A percentile compares a stretch with the other conserved stretches of the same genome.
Conservation (phyloP, 805 yeast genomes). For the Ogataea thermomethanolica region DNA sequence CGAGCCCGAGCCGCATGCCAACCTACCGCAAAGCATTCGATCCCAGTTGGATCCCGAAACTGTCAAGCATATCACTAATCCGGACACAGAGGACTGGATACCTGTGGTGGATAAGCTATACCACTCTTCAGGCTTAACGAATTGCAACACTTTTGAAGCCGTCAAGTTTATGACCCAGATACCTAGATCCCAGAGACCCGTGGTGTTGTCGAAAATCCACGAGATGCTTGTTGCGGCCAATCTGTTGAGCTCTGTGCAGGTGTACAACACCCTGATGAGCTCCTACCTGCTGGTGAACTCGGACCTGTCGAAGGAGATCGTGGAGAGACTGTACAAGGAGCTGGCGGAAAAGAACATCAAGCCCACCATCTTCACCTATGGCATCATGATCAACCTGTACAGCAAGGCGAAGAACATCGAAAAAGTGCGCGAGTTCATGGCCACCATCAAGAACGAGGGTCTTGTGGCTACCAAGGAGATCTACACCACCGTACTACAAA, state of each 20-base stretch:
- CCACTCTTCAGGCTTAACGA: conserved; percentile 36
- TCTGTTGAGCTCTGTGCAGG: conserved; percentile 30
- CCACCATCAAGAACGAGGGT: conserved; percentile 37
- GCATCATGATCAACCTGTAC: conserved; percentile 43
- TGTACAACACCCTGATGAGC: conserved; percentile 38
- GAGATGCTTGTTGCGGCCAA: conserved; percentile 36
- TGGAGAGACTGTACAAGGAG: conserved; percentile 35
- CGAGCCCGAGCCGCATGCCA: conserved; percentile 19
- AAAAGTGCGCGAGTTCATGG: conserved; percentile 37
- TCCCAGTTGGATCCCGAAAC: conserved; percentile 38
- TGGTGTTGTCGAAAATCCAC: conserved; percentile 36
- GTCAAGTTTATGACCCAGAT: conserved; percentile 37
- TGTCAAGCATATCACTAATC: conserved; percentile 37
- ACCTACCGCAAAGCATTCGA: conserved; percentile 37
- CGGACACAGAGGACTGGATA: conserved; percentile 44
- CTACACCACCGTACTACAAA: conserved; percentile 56
- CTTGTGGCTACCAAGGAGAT: conserved; percentile 43
- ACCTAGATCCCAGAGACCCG: conserved; percentile 37
- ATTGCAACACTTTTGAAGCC: conserved; percentile 33
- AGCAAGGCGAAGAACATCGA: conserved; percentile 39
- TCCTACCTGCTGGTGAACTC: conserved; percentile 21
- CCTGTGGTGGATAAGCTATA: conserved; percentile 38
- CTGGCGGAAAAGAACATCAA: conserved; percentile 25
- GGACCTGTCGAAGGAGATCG: conserved; percentile 20
- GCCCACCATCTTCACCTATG: conserved; percentile 40